These are phyloP conservation scores for Coleophoma cylindrospora DNA, from an alignment of 2,329 filamentous ascomycete genomes.

Conservation along the genomic window DNA sequence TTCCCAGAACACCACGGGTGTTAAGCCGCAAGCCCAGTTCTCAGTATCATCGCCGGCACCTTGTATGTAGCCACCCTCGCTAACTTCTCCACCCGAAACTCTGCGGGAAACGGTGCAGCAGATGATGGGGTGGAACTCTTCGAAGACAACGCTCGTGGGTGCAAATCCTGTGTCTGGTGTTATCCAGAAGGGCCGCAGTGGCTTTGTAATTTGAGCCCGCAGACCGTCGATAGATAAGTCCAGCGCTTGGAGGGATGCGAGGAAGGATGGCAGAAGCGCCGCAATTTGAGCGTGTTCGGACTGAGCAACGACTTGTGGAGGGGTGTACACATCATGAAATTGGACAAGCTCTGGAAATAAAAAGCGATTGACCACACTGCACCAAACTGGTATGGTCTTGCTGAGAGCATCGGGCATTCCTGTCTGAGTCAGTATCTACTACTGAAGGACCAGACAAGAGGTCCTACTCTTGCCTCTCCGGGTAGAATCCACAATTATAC, in stretches of 20 bases:
- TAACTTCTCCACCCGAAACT: slow-evolving; percentile 62
- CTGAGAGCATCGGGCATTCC: slow-evolving; percentile 91
- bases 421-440: slow-evolving; percentile 26
- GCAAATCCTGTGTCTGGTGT: slow-evolving; percentile 59
- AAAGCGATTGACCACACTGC: slow-evolving; percentile 73
- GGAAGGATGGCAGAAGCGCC: slow-evolving; percentile 48
- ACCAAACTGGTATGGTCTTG: slow-evolving; percentile 94
- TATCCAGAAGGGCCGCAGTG: slow-evolving; percentile 75
- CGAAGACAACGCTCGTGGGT: slow-evolving; percentile 37
- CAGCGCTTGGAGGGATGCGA: slow-evolving; percentile 48
- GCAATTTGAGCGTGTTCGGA: slow-evolving; percentile 77
- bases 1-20: slow-evolving; percentile 74
- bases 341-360: slow-evolving; percentile 58
- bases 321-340: slow-evolving; percentile 58
- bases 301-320: slow-evolving; percentile 64
- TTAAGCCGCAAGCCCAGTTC: slow-evolving; percentile 82
- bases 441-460: neutral
- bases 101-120: slow-evolving; percentile 81
- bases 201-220: slow-evolving; percentile 56
- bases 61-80: slow-evolving; percentile 78
- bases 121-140: slow-evolving; percentile 66
- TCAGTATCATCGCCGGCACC: slow-evolving; percentile 94
- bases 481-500: slow-evolving; percentile 90
- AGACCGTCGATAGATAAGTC: slow-evolving; percentile 53
- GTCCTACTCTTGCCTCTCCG: slow-evolving; percentile 74